These are phyloP conservation scores for Pseudoneurospora amorphoporcata DNA, from an alignment of 495 filamentous ascomycete genomes.

Conservation along the genomic window DNA sequence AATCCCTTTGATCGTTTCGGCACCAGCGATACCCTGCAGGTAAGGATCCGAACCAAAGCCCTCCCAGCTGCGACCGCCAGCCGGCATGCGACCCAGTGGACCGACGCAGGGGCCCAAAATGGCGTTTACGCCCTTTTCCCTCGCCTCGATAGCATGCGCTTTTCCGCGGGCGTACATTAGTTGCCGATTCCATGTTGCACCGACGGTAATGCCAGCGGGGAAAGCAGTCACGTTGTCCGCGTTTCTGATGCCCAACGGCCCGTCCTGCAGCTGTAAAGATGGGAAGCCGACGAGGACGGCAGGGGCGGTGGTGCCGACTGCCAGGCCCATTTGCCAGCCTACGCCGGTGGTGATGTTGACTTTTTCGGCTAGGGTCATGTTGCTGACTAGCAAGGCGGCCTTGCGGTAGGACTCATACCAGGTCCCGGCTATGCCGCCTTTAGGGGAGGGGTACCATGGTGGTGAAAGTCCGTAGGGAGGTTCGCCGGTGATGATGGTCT, in stretches of 20 bases:
- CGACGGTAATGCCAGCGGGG: slow-evolving; percentile 55
- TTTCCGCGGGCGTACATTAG: slow-evolving; percentile 60
- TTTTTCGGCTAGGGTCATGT: slow-evolving; percentile 85
- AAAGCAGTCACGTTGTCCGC: slow-evolving; percentile 58
- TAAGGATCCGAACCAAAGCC: slow-evolving; percentile 66
- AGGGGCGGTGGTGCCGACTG: slow-evolving; percentile 81
- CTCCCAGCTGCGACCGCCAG: slow-evolving; percentile 71
- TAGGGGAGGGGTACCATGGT: slow-evolving; percentile 78
- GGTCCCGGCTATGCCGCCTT: slow-evolving; percentile 57
- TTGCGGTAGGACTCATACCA: slow-evolving; percentile 80
- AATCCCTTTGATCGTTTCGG: slow-evolving; percentile 59
- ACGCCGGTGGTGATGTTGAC: slow-evolving; percentile 91
- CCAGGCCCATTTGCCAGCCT: slow-evolving; percentile 83
- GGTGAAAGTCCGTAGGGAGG: slow-evolving; percentile 47
- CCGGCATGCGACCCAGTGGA: slow-evolving; percentile 57
- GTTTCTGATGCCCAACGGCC: slow-evolving; percentile 54
- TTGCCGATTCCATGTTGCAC: slow-evolving; percentile 51
- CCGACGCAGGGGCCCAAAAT: slow-evolving; percentile 60
- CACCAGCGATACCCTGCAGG: slow-evolving; percentile 56
- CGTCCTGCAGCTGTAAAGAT: slow-evolving; percentile 80
- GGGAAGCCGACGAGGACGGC: slow-evolving; percentile 67
- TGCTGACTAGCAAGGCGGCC: slow-evolving; percentile 60
- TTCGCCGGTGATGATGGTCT: slow-evolving; percentile 28
- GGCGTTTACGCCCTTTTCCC: slow-evolving; percentile 63
- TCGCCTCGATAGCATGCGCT: slow-evolving; percentile 57